A percentile compares a stretch with the other conserved stretches of the same genome.
phyloP scores from a whole-genome alignment of 306 rosid genomes.

The Pueraria montana region DNA sequence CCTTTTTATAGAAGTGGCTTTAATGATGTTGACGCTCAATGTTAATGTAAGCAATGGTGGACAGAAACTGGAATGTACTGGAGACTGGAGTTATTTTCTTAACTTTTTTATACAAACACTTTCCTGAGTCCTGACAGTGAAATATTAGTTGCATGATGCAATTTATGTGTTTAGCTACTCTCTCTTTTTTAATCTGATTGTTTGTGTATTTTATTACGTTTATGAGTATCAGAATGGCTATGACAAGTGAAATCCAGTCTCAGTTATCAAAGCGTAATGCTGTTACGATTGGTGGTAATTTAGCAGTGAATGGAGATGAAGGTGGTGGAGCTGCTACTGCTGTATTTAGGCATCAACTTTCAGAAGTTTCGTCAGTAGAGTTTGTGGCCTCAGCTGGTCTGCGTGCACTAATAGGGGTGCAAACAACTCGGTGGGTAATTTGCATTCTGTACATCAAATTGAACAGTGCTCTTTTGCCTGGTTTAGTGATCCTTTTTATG shows the following conservation, averaged over 20 bases:
- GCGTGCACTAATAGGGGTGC: conserved; percentile 81
- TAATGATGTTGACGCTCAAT: conserved; percentile 18
- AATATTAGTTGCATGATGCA: conserved; percentile 21
- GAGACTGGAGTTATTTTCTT: conserved; percentile 5
- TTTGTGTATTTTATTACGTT: conserved; percentile 42
- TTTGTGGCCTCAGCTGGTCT: conserved; percentile 88
- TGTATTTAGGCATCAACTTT: conserved; percentile 76
- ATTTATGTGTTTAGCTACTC: conserved; percentile 14
- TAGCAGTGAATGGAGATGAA: conserved; percentile 75
- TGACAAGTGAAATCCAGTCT: conserved; percentile 91
- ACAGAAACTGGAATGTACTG: conserved; percentile 18
- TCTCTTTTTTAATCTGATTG: conserved; percentile 35
- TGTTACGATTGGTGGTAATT: conserved; percentile 77
- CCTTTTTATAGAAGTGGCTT: background rate
- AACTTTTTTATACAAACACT: background rate
- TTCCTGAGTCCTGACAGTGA: background rate
- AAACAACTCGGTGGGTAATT: conserved; percentile 79
- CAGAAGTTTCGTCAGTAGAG: conserved; percentile 79
- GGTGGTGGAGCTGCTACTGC: conserved; percentile 95
- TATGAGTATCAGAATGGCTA: conserved; percentile 86
- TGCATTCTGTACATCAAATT: conserved; percentile 16
- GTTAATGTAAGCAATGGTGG: conserved; percentile 10
- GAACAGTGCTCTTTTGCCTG: conserved; percentile 24
- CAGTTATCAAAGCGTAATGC: conserved; percentile 76
- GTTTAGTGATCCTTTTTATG: conserved; percentile 17